These are phyloP conservation scores for Eudorina sp. DNA, from an alignment of 139 green algal species.

Conservation along the genomic window DNA sequence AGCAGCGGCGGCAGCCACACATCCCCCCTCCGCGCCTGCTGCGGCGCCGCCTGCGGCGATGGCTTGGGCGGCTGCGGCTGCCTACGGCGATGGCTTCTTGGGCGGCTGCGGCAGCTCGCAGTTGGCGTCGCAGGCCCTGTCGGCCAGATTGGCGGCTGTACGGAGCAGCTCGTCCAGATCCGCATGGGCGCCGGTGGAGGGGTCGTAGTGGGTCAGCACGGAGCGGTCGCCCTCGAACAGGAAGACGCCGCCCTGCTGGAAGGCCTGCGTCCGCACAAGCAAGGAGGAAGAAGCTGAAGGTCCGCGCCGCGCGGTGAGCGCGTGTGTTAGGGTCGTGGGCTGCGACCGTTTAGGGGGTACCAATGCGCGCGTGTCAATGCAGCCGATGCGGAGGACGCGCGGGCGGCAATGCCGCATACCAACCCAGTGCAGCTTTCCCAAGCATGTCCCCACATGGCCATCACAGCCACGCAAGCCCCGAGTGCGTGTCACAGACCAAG, in stretches of 20 bases:
- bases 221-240: conserved; percentile 78
- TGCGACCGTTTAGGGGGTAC: too few species aligned
- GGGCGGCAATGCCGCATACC: too few species aligned
- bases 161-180: conserved; percentile 70
- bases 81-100: background rate
- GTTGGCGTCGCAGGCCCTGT: background rate
- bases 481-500: too few species aligned
- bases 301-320: background rate
- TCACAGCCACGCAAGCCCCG: too few species aligned
- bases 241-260: conserved; percentile 82
- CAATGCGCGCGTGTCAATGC: too few species aligned
- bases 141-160: background rate
- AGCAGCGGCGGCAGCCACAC: background rate
- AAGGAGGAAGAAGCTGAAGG: too few species aligned
- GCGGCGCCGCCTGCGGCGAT: background rate
- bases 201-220: conserved; percentile 78
- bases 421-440: too few species aligned
- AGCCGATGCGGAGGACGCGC: too few species aligned
- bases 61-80: too few species aligned
- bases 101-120: conserved; percentile 20
- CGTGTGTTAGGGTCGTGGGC: too few species aligned
- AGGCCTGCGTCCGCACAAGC: too few species aligned
- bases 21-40: background rate
- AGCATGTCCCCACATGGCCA: too few species aligned
- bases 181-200: conserved; percentile 78